phyloP scores from a whole-genome alignment of 1,284 basidiomycete genomes.

The Chalciporus sp. region DNA sequence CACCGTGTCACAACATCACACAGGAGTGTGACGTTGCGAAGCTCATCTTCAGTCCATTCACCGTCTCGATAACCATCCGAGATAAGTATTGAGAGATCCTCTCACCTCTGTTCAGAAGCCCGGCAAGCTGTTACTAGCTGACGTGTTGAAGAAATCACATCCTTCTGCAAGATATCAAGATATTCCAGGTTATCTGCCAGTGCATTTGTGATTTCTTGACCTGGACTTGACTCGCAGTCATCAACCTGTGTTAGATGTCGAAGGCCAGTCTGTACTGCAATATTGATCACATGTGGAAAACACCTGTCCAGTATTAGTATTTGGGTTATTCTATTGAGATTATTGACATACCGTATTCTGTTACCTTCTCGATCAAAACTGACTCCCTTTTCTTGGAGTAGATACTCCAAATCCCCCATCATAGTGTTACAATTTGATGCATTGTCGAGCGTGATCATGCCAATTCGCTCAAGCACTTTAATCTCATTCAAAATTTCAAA shows the following conservation, averaged over 20 bases:
- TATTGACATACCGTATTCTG: background rate
- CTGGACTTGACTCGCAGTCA: background rate
- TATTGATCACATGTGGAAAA: constrained; percentile 42
- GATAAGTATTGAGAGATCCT: background rate
- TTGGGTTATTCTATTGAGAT: background rate
- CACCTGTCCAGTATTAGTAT: constrained; percentile 29
- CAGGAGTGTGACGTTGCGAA: too few relatives aligned
- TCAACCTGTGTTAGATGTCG: constrained; percentile 3
- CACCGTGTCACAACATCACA: too few relatives aligned
- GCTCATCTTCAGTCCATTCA: too few relatives aligned
- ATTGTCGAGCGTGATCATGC: too few relatives aligned
- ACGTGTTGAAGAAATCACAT: background rate
- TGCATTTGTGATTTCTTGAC: background rate
- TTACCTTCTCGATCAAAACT: background rate
- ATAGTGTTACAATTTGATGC: too few relatives aligned
- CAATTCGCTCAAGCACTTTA: too few relatives aligned
- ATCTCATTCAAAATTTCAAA: too few relatives aligned
- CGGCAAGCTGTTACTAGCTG: constrained; percentile 1
- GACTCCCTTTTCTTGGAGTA: too few relatives aligned
- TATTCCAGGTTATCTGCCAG: background rate
- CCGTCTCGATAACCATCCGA: background rate
- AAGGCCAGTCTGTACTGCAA: constrained; percentile 35
- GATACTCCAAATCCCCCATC: too few relatives aligned
- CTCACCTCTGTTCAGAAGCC: background rate
- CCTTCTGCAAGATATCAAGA: background rate